Base-by-base conservation (phyloP, 108 stramenopile species). In the Fragilariopsis cylindrus region DNA sequence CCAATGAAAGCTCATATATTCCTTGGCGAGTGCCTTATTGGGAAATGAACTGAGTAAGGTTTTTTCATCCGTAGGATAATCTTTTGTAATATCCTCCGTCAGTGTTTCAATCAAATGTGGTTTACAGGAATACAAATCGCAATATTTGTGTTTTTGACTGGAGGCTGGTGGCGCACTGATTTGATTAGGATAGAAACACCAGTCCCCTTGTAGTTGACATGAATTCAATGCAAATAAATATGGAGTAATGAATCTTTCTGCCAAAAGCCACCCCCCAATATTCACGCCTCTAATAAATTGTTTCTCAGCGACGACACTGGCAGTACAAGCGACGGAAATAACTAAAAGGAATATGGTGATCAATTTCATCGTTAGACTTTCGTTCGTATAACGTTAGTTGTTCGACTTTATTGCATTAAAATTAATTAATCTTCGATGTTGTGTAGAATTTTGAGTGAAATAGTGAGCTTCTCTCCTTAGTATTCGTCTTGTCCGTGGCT, bases 171-270 rank as follows among this genome's bases (percentile, higher is more conserved):
- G 85, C 21, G 85, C 83, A 72, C 72, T 72, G 53, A 81, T 48
- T 60, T 87, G 85, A 52, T 71, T 72, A 4, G 83, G 87, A 81
- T 79, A 82, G 71, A 74, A 82, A 62, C 85, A 85, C 48, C 75
- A 75, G 12, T 82, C 76, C 4, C 85, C 81, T 43, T 62, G 43
- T 8, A 73, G n/a, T 30, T 85, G 85, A 66, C 85, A 82, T 42
- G 68, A 53, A 47, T 77, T 82, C 12, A 85, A 41, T 46, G 81
- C 76, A 62, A 85, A 95, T 65, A 88, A 49, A 54, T 86, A 91
- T 5, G 91, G 91, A 13, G 85, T 88, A 67, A 92, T 90, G 76
- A 83, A 91, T 45, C 88, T 72, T 70, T 95, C 87, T 70, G 81
- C 11, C 9, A 87, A 16, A 13, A 87, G 65, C 89, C 89, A 90